These are phyloP conservation scores for Cytospora chrysosperma DNA, from an alignment of 2,329 filamentous ascomycete species.

Conservation along the genomic window DNA sequence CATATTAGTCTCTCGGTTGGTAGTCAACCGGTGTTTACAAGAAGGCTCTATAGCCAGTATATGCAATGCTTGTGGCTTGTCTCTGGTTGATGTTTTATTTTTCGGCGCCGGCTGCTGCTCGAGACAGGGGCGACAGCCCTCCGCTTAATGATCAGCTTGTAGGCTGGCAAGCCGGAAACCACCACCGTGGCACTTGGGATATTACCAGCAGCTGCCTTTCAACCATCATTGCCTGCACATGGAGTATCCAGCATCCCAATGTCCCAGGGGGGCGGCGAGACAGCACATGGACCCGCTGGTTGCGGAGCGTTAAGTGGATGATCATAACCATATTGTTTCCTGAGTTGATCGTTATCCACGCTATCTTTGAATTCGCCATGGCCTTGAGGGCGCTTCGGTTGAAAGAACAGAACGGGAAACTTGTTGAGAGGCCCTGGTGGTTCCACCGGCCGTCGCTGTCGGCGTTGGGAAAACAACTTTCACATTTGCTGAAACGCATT, in stretches of 20 bases:
- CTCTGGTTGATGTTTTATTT: neutral
- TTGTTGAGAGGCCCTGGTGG: neutral
- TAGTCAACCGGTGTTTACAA: neutral
- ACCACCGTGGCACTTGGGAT: neutral
- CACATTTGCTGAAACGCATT: neutral
- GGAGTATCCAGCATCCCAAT: constrained; percentile 19
- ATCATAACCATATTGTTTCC: constrained; percentile 9
- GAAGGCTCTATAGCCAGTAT: neutral
- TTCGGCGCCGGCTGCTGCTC: neutral
- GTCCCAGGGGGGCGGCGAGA: neutral
- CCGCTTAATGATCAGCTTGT: neutral
- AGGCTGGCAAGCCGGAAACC: neutral
- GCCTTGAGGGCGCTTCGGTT: neutral
- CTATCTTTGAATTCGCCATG: constrained; percentile 7
- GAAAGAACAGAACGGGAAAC: neutral
- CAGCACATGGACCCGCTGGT: neutral
- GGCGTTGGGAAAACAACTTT: neutral
- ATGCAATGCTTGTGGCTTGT: neutral
- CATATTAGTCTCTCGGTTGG: neutral
- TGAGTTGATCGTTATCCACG: constrained; percentile 6
- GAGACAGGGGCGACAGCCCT: too few species aligned
- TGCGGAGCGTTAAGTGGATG: constrained; percentile 12
- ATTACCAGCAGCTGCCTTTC: neutral
- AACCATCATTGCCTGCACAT: constrained; percentile 18
- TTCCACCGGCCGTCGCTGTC: neutral